Evolutionary conservation across 805 yeast species (phyloP), one percentile per base, ranked within the genome.

Genomic region (Ogataea kodamae): DNA sequence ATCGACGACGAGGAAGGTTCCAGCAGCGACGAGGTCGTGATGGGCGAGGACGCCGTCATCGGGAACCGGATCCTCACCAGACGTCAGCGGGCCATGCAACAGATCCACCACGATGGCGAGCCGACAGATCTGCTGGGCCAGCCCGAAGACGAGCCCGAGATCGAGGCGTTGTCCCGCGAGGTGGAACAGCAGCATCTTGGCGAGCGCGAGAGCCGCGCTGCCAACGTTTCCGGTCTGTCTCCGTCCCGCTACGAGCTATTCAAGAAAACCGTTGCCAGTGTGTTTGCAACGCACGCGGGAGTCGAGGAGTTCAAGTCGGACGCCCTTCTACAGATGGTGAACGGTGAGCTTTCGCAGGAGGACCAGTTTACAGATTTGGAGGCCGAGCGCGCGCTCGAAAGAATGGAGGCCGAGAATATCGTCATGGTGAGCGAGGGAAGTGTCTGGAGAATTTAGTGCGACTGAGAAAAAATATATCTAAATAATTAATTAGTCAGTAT

Each of bases 401-500:
- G 59, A n/a, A 54, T 74, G 64, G 66, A 63, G 15, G 60, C 55
- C 3, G 65, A 65, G 37, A 71, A 72, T 37, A 64, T 70, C 25
- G 39, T 74, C 28, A 67, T 72, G 74, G 49, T 65, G 14, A 62
- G 72, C 7, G 78, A 69, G 17, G 70, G 63, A 18, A 62, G 62
- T 41, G 65, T 73, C 13, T 72, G 72, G 70, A 65, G 65, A 50
- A 65, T 70, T 25, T 61, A 37, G 33, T 29, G 15, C 9, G 13
- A 25, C 16, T 16, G 11, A 14, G 18, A 4, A 25, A 25, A 25
- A 25, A 22, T 14, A 11, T 22, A 10, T 14, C 11, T 17, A 13
- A 14, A 13, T 20, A 30, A 10, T 10, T 28, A 12, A 12, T 17
- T 16, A 24, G 19, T 17, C 29, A 10, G 4, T 10, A 13, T 9